Percentiles rank a stretch among this genome's conserved stretches.
Conservation (phyloP, 352 stramenopile species). For the Chrysophaeum taylorii region DNA sequence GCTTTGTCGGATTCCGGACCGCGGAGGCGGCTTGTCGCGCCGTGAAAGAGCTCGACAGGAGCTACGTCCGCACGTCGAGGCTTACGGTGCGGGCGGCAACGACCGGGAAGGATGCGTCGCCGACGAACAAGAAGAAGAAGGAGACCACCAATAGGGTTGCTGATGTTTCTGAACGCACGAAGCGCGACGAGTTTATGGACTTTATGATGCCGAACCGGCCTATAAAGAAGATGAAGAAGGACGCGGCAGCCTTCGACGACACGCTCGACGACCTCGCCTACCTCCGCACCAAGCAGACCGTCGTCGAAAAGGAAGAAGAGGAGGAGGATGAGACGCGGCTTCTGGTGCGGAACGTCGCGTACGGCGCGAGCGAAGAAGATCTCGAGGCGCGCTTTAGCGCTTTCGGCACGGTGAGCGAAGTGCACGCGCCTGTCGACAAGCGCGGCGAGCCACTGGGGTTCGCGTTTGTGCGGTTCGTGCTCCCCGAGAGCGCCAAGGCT, state of each 20-base stretch:
- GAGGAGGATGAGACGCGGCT: conserved; percentile 50
- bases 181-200: too few relatives aligned
- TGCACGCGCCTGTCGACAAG: conserved; percentile 89
- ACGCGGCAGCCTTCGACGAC: conserved; percentile 46
- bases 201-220: too few relatives aligned
- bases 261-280: conserved; percentile 39
- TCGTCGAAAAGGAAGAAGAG: conserved; percentile 31
- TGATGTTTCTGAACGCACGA: too few relatives aligned
- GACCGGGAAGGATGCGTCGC: conserved; percentile 32
- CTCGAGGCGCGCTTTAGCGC: conserved; percentile 72
- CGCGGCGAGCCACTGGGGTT: conserved; percentile 79
- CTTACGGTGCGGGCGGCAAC: conserved; percentile 42
- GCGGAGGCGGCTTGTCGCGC: conserved; percentile 36
- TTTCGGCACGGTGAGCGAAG: conserved; percentile 73
- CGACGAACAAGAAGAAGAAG: conserved; percentile 24
- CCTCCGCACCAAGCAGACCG: conserved; percentile 12
- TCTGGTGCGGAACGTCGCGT: conserved; percentile 94
- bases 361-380: conserved; percentile 88
- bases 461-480: conserved; percentile 87
- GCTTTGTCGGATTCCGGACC: conserved; percentile 60
- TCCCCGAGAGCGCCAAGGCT: conserved; percentile 67
- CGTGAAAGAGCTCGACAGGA: conserved; percentile 50
- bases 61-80: conserved; percentile 36
- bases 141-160: too few relatives aligned
- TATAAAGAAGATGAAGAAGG: neutral